Conservation (phyloP, 2,329 filamentous ascomycete genomes). For the Penicillium italicum region DNA sequence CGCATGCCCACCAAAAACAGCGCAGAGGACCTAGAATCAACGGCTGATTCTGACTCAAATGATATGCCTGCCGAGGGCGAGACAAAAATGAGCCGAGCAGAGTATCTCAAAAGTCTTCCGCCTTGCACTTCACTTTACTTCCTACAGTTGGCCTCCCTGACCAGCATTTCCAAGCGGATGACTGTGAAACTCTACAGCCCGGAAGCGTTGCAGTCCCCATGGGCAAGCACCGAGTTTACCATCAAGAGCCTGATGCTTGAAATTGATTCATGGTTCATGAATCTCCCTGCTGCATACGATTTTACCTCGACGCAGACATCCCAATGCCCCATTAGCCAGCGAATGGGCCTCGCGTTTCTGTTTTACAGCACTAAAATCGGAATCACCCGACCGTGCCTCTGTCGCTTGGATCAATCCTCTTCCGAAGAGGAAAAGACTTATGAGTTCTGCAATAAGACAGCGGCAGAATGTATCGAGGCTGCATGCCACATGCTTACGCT, state of each 20-base stretch:
- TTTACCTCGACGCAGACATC: conserved; percentile 39
- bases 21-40: conserved; percentile 20
- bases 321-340: conserved; percentile 33
- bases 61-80: conserved; percentile 16
- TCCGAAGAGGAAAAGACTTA: conserved; percentile 32
- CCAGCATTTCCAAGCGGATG: conserved; percentile 38
- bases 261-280: conserved; percentile 41
- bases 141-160: conserved; percentile 37
- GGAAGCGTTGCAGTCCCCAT: conserved; percentile 34
- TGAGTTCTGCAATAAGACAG: conserved; percentile 39
- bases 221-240: conserved; percentile 38
- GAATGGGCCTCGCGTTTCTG: conserved; percentile 41
- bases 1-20: conserved; percentile 22
- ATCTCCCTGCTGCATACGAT: conserved; percentile 39
- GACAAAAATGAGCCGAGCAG: conserved; percentile 23
- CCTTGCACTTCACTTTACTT: conserved; percentile 43
- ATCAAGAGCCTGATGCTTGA: conserved; percentile 39
- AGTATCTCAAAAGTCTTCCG: conserved; percentile 37
- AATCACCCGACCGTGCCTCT: conserved; percentile 45
- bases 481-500: conserved; percentile 41
- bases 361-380: conserved; percentile 45
- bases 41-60: conserved; percentile 19
- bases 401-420: conserved; percentile 36
- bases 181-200: conserved; percentile 41
- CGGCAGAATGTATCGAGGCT: conserved; percentile 42